Evolutionary conservation across 2,329 filamentous ascomycete species (phyloP), one percentile per base, ranked within the genome.

Genomic region (Sporothrix inflata): DNA sequence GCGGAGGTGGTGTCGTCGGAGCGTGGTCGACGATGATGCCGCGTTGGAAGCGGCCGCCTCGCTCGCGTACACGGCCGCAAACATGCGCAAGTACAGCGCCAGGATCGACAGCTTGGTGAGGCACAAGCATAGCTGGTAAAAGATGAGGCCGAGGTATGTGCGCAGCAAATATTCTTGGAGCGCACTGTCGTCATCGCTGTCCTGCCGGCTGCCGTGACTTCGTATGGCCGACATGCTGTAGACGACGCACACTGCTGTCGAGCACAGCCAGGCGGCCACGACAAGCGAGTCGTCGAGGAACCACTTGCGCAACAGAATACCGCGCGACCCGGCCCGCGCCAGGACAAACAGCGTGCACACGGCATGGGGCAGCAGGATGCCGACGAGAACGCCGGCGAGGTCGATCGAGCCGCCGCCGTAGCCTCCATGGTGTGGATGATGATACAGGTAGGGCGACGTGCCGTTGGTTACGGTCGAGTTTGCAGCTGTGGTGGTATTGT

Each of bases 91-190:
- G 76, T 83, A 83, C 61, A 83, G 79, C 19, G 78, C 74, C 38
- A 84, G 75, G 61, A 84, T 78, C 19, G 81, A 80, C 1, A 83
- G 75, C 72, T 83, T 84, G 21, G 81, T 81, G 16, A 84, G 74
- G 72, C 78, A 79, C 11, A 83, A 77, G 72, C 78, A 79, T 4
- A 81, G 70, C 63, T 83, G 80, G 76, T 83, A 83, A 55, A 82
- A 80, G 60, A 80, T 77, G n/a, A 81, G 77, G 8, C 78, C 77
- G 14, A 78, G 75, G 74, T 81, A 80, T 19, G 78, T 78, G 67
- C 78, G 76, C 70, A 80, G 74, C 11, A 79, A 75, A 73, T 79
- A 79, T 1, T 76, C 75, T 8, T 71, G 68, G 5, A 75, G 49
- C 6, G 53, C 57, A 7, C 68, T 55, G 67, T 34, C 40, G 53